Base-by-base conservation (phyloP, 768 basidiomycete species). In the Hericium alpestre region DNA sequence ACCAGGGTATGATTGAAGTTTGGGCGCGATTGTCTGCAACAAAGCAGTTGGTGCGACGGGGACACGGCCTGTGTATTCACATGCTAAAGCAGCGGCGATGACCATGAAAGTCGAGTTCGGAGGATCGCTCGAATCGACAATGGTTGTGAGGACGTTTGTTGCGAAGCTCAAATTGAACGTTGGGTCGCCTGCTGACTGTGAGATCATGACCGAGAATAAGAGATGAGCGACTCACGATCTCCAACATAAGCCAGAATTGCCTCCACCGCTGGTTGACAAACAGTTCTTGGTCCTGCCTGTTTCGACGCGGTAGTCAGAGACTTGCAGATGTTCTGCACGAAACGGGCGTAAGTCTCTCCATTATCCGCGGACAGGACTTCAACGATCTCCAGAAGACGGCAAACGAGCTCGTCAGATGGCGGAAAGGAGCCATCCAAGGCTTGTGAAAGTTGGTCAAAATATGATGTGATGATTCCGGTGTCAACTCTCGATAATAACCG, bases 51-150 rank as follows among this genome's bases (percentile, higher is more conserved):
- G 80, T 8, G 80, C 65, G 38, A 80, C 67, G n/a, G 82, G 71
- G 48, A 80, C 65, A 50, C 70, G 71, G 20, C 76, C 74, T 53
- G 77, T 76, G 61, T 81, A 79, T 66, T 89, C 86, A 57, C 76
- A 78, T n/a, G 80, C 74, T 41, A 87, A 67, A 2, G 90, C 90
- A 9, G 82, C 74, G n/a, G 77, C 64, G n/a, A 91, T 76, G 18
- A 87, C 78, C 65, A 85, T 76, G 38, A 81, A 64, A 0, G 86
- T 89, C 11, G 85, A 78, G 13, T 80, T 78, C 2, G 63, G 65
- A 25, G 62, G 64, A 12, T 66, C 52, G 38, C 61, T 55, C 27
- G 55, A 50, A 20, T 61, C 62, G 22, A 55, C 47, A 20, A 63
- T 51, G 2, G 59, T 56, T 8, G 56, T 56, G 47, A 64, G 55